These are phyloP conservation scores for Hymenoscyphus repandus DNA, from an alignment of 2,329 filamentous ascomycete genomes.

Conservation along the genomic window DNA sequence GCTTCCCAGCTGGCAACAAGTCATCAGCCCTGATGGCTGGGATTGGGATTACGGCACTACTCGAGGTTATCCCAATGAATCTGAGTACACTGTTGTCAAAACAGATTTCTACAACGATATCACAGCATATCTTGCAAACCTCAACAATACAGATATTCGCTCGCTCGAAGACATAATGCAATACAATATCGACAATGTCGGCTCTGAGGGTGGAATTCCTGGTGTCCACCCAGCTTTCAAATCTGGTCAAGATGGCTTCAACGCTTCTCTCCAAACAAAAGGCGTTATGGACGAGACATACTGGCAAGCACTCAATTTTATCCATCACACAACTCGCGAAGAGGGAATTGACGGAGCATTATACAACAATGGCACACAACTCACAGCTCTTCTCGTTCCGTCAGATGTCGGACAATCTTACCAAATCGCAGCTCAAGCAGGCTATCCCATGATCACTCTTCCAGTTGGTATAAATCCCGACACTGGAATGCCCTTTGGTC, in stretches of 20 bases:
- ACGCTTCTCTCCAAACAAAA: slow-evolving; percentile 55
- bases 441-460: slow-evolving; percentile 67
- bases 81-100: slow-evolving; percentile 68
- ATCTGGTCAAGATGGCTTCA: slow-evolving; percentile 67
- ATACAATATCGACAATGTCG: slow-evolving; percentile 59
- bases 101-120: slow-evolving; percentile 61
- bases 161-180: slow-evolving; percentile 60
- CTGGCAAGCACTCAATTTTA: slow-evolving; percentile 59
- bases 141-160: slow-evolving; percentile 49
- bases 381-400: slow-evolving; percentile 64
- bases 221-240: slow-evolving; percentile 57
- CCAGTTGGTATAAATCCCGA: slow-evolving; percentile 52
- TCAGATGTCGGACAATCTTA: slow-evolving; percentile 62
- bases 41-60: slow-evolving; percentile 65
- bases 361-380: slow-evolving; percentile 34
- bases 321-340: slow-evolving; percentile 51
- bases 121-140: slow-evolving; percentile 38
- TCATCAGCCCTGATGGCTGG: slow-evolving; percentile 65
- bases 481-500: slow-evolving; percentile 56
- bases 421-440: slow-evolving; percentile 69
- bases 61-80: slow-evolving; percentile 63
- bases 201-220: slow-evolving; percentile 61
- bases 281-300: slow-evolving; percentile 62
- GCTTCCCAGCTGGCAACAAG: slow-evolving; percentile 54
- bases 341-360: slow-evolving; percentile 68